Evolutionary conservation across 345 rosid species (phyloP).

Genomic region (Populus alba): DNA sequence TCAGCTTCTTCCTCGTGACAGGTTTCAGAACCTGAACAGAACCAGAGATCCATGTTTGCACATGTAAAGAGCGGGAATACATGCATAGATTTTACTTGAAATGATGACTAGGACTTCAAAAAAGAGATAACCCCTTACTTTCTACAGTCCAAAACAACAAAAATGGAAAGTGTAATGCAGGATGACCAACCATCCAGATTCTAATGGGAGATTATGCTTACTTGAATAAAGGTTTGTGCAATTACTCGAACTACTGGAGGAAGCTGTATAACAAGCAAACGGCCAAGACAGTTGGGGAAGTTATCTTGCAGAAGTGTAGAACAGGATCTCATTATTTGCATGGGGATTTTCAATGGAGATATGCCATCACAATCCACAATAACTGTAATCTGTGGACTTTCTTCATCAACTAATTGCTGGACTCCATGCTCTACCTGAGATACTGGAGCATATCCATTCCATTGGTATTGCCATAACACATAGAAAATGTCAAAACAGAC

Average conservation of each 20-base stretch:
- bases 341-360: constrained; percentile 77
- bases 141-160: background rate
- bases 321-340: constrained; percentile 89
- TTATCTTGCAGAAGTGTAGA: constrained; percentile 84
- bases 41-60: background rate
- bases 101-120: background rate
- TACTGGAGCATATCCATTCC: constrained; percentile 45
- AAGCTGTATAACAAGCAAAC: constrained; percentile 77
- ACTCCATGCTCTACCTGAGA: constrained; percentile 91
- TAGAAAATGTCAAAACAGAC: background rate
- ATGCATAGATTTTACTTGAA: background rate
- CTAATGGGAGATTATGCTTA: constrained; percentile 24
- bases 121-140: background rate
- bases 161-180: background rate
- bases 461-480: background rate
- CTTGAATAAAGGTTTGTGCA: constrained; percentile 85
- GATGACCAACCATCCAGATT: constrained; percentile 2
- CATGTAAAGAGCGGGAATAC: background rate
- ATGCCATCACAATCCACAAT: constrained; percentile 87
- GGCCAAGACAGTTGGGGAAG: constrained; percentile 83
- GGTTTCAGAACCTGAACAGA: constrained; percentile 71
- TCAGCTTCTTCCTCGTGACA: constrained; percentile 70
- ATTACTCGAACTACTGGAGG: constrained; percentile 83
- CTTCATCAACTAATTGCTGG: constrained; percentile 50
- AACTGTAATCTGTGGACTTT: constrained; percentile 69